Evolutionary conservation across 768 basidiomycete genomes (phyloP).

Genomic region (Gymnopilus dilepis): DNA sequence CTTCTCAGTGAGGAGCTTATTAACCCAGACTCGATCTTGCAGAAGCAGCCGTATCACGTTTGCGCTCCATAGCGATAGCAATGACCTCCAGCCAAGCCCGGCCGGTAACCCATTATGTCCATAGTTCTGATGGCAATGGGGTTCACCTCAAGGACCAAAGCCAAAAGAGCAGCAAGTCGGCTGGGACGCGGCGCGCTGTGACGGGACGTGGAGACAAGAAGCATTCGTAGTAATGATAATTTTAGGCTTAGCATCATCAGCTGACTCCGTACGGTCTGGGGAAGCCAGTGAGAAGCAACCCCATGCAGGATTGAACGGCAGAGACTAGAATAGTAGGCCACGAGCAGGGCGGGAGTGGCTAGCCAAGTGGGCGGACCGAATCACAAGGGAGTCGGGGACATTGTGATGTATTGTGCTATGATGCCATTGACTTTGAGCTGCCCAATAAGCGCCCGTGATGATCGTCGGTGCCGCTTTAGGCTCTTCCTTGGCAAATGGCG

Average conservation of each 20-base stretch:
- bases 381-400: background rate
- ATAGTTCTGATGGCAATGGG: background rate
- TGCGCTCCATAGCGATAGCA: background rate
- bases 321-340: background rate
- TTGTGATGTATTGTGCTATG: background rate
- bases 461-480: background rate
- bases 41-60: background rate
- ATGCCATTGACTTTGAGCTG: background rate
- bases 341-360: background rate
- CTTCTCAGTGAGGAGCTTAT: background rate
- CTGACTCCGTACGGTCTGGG: background rate
- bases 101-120: background rate
- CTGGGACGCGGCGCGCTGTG: background rate
- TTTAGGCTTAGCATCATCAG: conserved; percentile 6
- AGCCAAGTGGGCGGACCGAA: background rate
- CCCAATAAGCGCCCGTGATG: background rate
- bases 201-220: background rate
- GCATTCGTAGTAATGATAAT: background rate
- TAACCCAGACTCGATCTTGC: background rate
- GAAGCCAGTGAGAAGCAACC: background rate
- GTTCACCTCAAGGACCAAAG: background rate
- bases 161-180: background rate
- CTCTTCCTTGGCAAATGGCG: background rate
- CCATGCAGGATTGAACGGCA: background rate
- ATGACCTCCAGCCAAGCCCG: background rate